These are phyloP conservation scores for Hyaloscypha hepaticicola DNA, from an alignment of 495 filamentous ascomycete species.

Conservation along the genomic window DNA sequence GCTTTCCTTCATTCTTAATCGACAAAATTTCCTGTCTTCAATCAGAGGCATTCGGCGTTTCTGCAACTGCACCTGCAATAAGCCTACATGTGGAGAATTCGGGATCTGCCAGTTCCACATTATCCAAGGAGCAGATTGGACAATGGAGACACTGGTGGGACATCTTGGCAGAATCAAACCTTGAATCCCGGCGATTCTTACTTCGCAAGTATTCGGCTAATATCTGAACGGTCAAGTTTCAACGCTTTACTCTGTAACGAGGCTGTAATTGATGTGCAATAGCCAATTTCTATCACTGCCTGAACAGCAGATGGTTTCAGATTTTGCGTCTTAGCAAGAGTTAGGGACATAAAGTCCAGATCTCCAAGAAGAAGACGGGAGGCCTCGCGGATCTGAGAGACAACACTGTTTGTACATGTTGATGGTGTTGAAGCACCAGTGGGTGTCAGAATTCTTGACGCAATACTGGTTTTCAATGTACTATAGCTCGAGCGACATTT, in stretches of 20 bases:
- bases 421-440: not conserved
- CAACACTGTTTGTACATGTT: not conserved
- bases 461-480: too few species aligned
- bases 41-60: not conserved
- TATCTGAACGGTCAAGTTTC: constrained; percentile 13
- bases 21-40: not conserved
- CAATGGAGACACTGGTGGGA: too few species aligned
- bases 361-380: constrained; percentile 33
- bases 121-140: too few species aligned
- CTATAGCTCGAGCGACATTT: too few species aligned
- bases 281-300: constrained; percentile 33
- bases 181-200: too few species aligned
- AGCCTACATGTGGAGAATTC: too few species aligned
- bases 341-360: constrained; percentile 28
- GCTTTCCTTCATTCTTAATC: constrained; percentile 20
- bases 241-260: constrained; percentile 23
- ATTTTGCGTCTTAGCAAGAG: constrained; percentile 15
- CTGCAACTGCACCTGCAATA: constrained; percentile 12
- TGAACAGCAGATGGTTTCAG: constrained; percentile 32
- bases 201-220: constrained; percentile 22
- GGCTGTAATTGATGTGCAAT: constrained; percentile 13
- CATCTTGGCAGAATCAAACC: too few species aligned
- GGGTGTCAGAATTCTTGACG: too few species aligned
- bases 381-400: constrained; percentile 25
- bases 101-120: too few species aligned